A percentile compares a stretch with the other conserved stretches of the same genome.
Evolutionary conservation across 768 basidiomycete species (phyloP).

Genomic region (Amanita inopinata): DNA sequence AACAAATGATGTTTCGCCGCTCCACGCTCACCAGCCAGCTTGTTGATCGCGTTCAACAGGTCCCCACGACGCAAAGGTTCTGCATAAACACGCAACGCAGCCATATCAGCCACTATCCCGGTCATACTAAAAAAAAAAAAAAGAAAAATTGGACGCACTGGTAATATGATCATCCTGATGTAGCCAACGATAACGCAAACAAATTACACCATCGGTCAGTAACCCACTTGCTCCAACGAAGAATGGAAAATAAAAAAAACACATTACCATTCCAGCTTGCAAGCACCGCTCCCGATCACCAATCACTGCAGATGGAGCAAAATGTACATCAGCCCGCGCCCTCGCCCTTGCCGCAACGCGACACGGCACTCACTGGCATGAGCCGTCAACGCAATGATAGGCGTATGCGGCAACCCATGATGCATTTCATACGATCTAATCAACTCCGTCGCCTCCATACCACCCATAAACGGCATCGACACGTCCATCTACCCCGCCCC

Average conservation of each 20-base stretch:
- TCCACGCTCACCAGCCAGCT: slow-evolving; percentile 60
- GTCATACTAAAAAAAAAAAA: no score
- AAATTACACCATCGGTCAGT: slow-evolving; percentile 1
- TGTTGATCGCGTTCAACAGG: slow-evolving; percentile 73
- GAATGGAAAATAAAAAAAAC: slow-evolving; percentile 10
- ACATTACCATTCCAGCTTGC: slow-evolving; percentile 39
- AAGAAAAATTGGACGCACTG: slow-evolving; percentile 35
- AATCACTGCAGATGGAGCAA: slow-evolving; percentile 50
- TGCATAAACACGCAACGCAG: slow-evolving; percentile 18
- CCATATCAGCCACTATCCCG: not conserved
- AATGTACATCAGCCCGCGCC: no score
- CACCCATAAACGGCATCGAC: slow-evolving; percentile 98
- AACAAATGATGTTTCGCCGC: slow-evolving; percentile 28
- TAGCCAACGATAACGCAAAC: not conserved
- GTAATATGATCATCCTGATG: slow-evolving; percentile 78
- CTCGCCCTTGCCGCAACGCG: no score
- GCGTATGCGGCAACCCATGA: slow-evolving; percentile 60
- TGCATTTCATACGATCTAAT: slow-evolving; percentile 80
- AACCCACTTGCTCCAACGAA: no score
- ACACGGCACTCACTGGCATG: slow-evolving; percentile 78
- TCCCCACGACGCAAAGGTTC: slow-evolving; percentile 76
- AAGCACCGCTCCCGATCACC: slow-evolving; percentile 48
- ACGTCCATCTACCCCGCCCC: slow-evolving; percentile 74
- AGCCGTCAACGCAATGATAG: slow-evolving; percentile 94
- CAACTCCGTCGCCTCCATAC: slow-evolving; percentile 93